A percentile compares a stretch with the other conserved stretches of the same genome.
Conservation (phyloP, 345 rosid genomes). For the Eucalyptus marginata region DNA sequence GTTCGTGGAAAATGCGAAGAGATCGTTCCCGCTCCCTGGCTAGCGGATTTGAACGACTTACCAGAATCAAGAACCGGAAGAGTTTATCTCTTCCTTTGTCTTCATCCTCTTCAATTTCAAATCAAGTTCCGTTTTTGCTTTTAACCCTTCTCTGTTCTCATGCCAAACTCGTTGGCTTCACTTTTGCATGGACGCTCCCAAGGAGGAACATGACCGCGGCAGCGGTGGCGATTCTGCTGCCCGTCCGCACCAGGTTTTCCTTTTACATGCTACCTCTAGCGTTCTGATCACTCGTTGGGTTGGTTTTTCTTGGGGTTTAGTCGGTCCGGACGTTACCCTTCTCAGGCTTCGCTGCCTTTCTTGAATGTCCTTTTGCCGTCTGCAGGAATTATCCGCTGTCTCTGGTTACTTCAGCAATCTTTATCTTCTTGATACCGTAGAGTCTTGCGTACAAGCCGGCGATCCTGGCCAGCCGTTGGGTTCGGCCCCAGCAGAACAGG, state of each 20-base stretch:
- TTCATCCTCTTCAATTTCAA: not conserved
- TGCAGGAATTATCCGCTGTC: not conserved
- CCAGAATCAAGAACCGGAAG: not conserved
- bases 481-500: not conserved
- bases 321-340: not conserved
- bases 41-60: not conserved
- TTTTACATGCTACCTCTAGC: not conserved
- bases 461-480: not conserved
- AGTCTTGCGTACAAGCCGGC: not conserved
- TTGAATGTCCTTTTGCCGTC: not conserved
- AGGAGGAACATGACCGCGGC: not conserved
- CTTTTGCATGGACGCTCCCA: not conserved
- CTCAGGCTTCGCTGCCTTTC: not conserved
- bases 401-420: not conserved
- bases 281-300: not conserved
- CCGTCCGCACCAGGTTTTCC: not conserved
- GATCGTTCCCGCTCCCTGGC: not conserved
- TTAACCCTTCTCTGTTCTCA: not conserved
- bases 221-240: not conserved
- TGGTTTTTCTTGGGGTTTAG: not conserved
- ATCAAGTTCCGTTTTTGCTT: not conserved
- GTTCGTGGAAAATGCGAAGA: not conserved
- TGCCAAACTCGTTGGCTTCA: not conserved
- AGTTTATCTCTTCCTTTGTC: not conserved
- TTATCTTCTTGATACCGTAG: not conserved